Evolutionary conservation across 148 eudicot species (phyloP).

Genomic region (Cornus suecica): DNA sequence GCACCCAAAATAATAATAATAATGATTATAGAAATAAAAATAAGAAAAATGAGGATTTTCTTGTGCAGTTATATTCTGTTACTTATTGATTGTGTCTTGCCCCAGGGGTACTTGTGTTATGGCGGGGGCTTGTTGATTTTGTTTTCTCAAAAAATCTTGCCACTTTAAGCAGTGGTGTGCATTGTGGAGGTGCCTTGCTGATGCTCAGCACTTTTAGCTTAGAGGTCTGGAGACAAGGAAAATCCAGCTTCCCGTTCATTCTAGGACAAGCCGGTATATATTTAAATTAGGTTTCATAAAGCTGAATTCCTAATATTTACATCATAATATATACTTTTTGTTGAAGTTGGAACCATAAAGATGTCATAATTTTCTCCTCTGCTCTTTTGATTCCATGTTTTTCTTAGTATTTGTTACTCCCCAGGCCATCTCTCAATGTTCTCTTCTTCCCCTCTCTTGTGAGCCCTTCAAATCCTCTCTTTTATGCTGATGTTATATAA

Average conservation of each 20-base stretch:
- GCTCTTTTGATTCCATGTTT: no score
- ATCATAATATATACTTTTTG: no score
- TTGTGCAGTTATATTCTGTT: background rate
- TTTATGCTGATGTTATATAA: no score
- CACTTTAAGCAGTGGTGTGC: slow-evolving; percentile 53
- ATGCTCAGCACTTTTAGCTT: slow-evolving; percentile 71
- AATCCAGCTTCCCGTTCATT: slow-evolving; percentile 80
- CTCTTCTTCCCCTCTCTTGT: no score
- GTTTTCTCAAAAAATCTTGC: slow-evolving; percentile 59
- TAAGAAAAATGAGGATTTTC: no score
- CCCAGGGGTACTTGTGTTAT: slow-evolving; percentile 76
- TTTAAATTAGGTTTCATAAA: background rate
- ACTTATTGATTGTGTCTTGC: background rate
- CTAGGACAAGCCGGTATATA: slow-evolving; percentile 87
- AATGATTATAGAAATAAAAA: no score
- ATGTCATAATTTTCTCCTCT: no score
- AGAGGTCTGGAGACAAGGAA: slow-evolving; percentile 84
- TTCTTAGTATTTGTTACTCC: no score
- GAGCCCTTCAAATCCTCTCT: no score
- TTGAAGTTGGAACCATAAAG: no score
- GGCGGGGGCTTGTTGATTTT: slow-evolving; percentile 76
- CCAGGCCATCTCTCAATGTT: no score
- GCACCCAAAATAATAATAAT: no score
- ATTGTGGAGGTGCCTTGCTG: slow-evolving; percentile 76
- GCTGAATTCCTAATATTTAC: background rate